Evolutionary conservation across 2,329 filamentous ascomycete species (phyloP).

Genomic region (Ascochyta clinopodiicola): DNA sequence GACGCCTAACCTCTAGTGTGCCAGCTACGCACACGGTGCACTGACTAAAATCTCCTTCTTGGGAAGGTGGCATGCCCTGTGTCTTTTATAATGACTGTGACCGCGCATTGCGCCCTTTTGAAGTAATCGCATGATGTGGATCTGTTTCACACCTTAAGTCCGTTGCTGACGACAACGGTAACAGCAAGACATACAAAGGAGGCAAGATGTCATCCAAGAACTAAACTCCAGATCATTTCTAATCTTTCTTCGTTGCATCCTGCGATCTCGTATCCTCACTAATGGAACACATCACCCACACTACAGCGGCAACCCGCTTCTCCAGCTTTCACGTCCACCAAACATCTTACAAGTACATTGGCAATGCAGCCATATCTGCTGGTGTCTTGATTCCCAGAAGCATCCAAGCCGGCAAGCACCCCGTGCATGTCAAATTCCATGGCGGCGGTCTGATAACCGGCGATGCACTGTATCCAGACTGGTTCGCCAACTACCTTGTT

Average conservation of each 20-base stretch:
- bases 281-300: background rate
- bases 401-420: constrained; percentile 17
- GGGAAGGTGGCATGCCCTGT: background rate
- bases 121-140: background rate
- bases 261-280: too few species aligned
- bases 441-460: constrained; percentile 45
- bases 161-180: too few species aligned
- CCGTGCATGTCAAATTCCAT: constrained; percentile 49
- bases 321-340: constrained; percentile 43
- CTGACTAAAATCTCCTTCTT: constrained; percentile 6
- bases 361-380: constrained; percentile 32
- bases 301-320: constrained; percentile 26
- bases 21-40: background rate
- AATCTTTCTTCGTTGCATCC: background rate
- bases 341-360: constrained; percentile 45
- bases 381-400: constrained; percentile 45
- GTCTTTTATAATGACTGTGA: background rate
- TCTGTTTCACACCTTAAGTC: background rate
- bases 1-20: background rate
- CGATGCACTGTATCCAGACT: constrained; percentile 17
- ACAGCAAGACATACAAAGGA: too few species aligned
- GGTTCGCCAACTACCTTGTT: constrained; percentile 32
- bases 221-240: too few species aligned
- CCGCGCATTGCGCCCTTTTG: background rate
- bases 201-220: too few species aligned